Evolutionary conservation across 2,329 filamentous ascomycete species (phyloP), one percentile per base, ranked within the genome.

Genomic region (Aureobasidium sp.): DNA sequence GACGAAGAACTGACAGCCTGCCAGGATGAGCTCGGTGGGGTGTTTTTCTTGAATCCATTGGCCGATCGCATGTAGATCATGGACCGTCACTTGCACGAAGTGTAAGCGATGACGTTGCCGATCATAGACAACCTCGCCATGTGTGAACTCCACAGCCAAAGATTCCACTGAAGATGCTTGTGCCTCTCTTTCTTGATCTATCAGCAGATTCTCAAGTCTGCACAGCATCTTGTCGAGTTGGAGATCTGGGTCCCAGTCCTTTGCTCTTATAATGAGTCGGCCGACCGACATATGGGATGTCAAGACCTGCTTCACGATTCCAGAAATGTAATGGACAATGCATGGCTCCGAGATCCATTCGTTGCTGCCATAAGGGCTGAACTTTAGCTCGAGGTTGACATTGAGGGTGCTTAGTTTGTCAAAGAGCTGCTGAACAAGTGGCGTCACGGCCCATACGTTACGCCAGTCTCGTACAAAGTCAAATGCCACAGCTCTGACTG

Each of bases 321-420:
- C 31, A 29, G 7, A 9, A 14, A 55, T 55, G 22, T 41, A 55
- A 14, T 55, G 14, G 14, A 41, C 51, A 25, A 55, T 55, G 22
- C 51, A 55, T 15, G 51, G 51, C 14, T 55, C 51, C 5, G 51
- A 55, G 36, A 55, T 55, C 36, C 51, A 55, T n/a, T 55, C 51
- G 15, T 41, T 55, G 25, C 37, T 41, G 25, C 51, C 51, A 31
- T 55, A 42, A 41, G 51, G 51, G 12, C 37, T 55, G 22, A 55
- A 41, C 6, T 41, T 52, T 20, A 52, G 34, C 34, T 52, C 49
- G 34, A 52, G 29, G 6, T 25, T 29, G 15, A 41, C 36, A 20
- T 20, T 14, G 2, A 52, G 22, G 3, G 49, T n/a, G 31, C 49
- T 39, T 17, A 52, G 20, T 14, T 37, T 39, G 22, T 52, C 49